Conservation (phyloP, 2,329 filamentous ascomycete species). For the Keithomyces neogunnii region DNA sequence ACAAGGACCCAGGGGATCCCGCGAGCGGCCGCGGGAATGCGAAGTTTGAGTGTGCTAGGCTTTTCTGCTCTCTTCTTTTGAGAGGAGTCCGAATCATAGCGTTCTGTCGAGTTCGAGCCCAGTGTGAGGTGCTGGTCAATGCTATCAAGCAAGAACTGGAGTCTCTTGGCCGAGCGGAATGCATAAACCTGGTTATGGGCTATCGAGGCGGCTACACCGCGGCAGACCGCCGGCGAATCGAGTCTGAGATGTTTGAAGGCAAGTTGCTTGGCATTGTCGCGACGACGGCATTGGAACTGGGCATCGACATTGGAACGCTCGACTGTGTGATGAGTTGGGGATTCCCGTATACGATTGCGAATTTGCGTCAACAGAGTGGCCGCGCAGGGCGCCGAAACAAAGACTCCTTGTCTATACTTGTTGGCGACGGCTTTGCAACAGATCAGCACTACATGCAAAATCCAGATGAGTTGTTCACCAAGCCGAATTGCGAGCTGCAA, state of each 20-base stretch:
- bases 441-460: constrained; percentile 98
- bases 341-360: constrained; percentile 93
- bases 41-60: constrained; percentile 74
- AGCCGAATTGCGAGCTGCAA: constrained; percentile 80
- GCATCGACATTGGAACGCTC: constrained; percentile 88
- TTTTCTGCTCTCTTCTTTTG: constrained; percentile 85
- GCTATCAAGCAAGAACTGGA: constrained; percentile 73
- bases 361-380: constrained; percentile 88
- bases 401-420: constrained; percentile 81
- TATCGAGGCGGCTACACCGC: constrained; percentile 94
- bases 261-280: constrained; percentile 89
- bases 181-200: constrained; percentile 77
- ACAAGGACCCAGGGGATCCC: constrained; percentile 79
- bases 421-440: constrained; percentile 82
- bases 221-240: constrained; percentile 79
- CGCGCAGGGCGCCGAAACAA: constrained; percentile 86
- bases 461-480: constrained; percentile 85
- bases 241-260: constrained; percentile 94
- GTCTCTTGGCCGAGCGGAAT: constrained; percentile 63
- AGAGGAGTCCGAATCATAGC: constrained; percentile 86
- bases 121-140: constrained; percentile 76
- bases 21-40: constrained; percentile 78
- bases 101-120: constrained; percentile 80
- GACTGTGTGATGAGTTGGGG: constrained; percentile 92
- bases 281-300: constrained; percentile 85